These are phyloP conservation scores for Guadua angustifolia DNA, from an alignment of 176 grass and related monocot genomes.

Conservation along the genomic window DNA sequence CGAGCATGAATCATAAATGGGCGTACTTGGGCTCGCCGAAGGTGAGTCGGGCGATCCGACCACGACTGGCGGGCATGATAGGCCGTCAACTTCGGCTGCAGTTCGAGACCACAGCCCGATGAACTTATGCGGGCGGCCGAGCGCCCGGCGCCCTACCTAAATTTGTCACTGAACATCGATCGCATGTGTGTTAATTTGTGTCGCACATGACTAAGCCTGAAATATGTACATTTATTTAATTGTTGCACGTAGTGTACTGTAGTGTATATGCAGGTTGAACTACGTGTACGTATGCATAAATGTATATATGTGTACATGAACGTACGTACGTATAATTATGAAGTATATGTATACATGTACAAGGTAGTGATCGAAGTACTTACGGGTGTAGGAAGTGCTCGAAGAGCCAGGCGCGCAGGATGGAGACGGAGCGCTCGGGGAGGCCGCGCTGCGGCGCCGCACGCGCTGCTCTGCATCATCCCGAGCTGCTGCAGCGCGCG, in stretches of 20 bases:
- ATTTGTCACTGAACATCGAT: no score
- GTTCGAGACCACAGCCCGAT: no score
- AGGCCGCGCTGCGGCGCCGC: slow-evolving; percentile 92
- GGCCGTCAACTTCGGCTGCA: no score
- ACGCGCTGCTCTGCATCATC: slow-evolving; percentile 95
- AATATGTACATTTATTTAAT: background rate
- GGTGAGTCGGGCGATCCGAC: no score
- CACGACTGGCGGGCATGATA: no score
- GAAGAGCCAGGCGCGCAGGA: slow-evolving; percentile 98
- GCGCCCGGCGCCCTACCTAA: no score
- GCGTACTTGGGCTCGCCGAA: no score
- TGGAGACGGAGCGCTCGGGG: slow-evolving; percentile 92
- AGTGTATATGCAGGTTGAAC: background rate
- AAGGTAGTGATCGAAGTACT: slow-evolving; percentile 14
- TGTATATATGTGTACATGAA: background rate
- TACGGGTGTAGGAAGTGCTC: slow-evolving; percentile 99
- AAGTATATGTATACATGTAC: background rate
- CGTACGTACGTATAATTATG: background rate
- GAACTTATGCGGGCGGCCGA: no score
- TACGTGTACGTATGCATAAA: background rate
- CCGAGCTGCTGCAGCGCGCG: slow-evolving; percentile 92
- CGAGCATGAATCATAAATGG: no score
- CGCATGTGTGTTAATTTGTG: no score
- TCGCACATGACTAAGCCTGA: background rate
- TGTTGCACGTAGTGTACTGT: background rate